Evolutionary conservation across 192 early-diverging fungal genomes (phyloP), one percentile per base, ranked within the genome.

Genomic region (Podila verticillata): DNA sequence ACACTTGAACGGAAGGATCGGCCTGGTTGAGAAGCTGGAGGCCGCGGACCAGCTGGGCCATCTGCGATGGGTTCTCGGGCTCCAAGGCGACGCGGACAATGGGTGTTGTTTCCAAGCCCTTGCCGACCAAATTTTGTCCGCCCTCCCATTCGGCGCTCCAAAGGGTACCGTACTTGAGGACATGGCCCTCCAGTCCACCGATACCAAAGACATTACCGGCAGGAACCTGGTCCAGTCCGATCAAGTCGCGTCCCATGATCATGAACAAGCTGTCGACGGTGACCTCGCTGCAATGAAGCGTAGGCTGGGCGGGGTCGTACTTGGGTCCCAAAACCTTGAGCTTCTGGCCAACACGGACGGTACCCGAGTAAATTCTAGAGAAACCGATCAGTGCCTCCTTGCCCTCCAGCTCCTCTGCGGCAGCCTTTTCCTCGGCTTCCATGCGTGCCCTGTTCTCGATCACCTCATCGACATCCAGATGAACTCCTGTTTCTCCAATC

Each of bases 121-220:
- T 80, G 7, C 89, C 85, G 22, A 93, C 95, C 51, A 99, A 88
- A 61, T 92, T 97, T 19, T 93, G 89, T 49, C 94, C 94, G 17
- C 86, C 73, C 47, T 80, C 77, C 70, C 70, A 80, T 30, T 89
- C 79, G 24, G 89, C 91, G 63, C 91, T 94, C 35, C 91, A 89
- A 65, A 99, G 75, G 0, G 98, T 99, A 12, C 92, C 98, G 32
- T 94, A 96, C 81, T 99, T 99, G 20, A 98, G 83, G n/a, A 99
- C 90, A 63, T 93, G 90, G 2, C 92, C 92, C n/a, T 93, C 94
- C 34, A 98, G 82, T 3, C 93, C 93, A 35, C 91, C 92, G 70
- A 99, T 95, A 29, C 95, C 98, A 87, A 98, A 98, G 5, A 99
- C 92, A 82, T 97, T 97, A 12, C 98, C 98, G 13, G 98, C 98